Evolutionary conservation across 2,329 filamentous ascomycete species (phyloP), one percentile per base, ranked within the genome.

Genomic region (Cercospora canescens): DNA sequence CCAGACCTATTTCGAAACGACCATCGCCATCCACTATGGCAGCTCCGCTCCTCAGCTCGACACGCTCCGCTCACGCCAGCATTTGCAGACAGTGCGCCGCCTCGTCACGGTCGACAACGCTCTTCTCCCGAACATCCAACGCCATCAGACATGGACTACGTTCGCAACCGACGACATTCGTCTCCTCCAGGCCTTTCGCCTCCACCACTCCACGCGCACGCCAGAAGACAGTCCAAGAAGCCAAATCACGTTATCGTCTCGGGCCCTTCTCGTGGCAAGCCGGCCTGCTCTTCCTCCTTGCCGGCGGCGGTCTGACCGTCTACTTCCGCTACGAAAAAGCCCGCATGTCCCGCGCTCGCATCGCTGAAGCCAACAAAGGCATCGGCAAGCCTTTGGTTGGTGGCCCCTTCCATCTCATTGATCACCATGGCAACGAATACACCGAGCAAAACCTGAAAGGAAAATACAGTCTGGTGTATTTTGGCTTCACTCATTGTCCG

Each of bases 401-500:
- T 63, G 95, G 95, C 0, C 84, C 89, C 0, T 98, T 99, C 78
- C 84, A 89, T 69, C 82, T 99, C 73, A 82, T 91, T 41, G 93
- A 98, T 80, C 89, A 97, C 74, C 82, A 96, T 69, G 93, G 93
- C 58, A 87, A 88, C 63, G 84, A 84, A 39, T 94, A 96, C 72
- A 91, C 91, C 2, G 90, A 90, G 73, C 86, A 89, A 76, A 89
- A 94, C 79, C 85, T 98, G 83, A 91, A 90, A 84, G 95, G 95
- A 62, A 92, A 91, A 79, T 95, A 97, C 81, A 86, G 87, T 63
- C 79, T 96, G 81, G 91, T 98, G 39, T 99, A 99, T 82, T 99
- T 99, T 78, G 95, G 95, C 75, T 99, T 99, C 85, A 94, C 93
- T 8, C 94, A 97, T 80, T 99, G 95, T 79, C 95, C 95, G 26